Percentiles rank a stretch among this genome's conserved stretches.
Conservation (phyloP, 306 rosid genomes). For the Malus sylvestris region DNA sequence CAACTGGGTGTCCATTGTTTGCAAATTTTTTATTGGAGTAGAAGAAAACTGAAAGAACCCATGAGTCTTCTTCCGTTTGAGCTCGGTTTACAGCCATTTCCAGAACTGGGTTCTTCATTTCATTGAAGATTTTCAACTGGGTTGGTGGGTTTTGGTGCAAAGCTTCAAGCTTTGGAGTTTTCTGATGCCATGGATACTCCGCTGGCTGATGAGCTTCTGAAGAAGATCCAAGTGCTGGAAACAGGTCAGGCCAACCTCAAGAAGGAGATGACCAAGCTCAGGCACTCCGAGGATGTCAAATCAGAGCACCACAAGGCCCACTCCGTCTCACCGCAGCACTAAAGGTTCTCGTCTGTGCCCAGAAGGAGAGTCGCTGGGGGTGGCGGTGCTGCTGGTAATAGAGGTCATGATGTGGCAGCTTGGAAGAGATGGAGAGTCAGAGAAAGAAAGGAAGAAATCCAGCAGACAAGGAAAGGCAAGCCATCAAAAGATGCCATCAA, state of each 20-base stretch:
- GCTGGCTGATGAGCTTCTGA: slow-evolving; percentile 61
- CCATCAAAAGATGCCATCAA: too few species aligned
- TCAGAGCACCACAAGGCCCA: slow-evolving; percentile 68
- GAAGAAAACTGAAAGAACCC: neutral
- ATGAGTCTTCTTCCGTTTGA: slow-evolving; percentile 9
- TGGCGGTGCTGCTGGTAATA: slow-evolving; percentile 1
- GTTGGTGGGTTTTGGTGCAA: neutral
- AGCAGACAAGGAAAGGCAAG: too few species aligned
- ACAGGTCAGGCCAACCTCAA: slow-evolving; percentile 78
- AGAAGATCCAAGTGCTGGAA: slow-evolving; percentile 83
- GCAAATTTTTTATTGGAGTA: neutral
- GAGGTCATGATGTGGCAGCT: slow-evolving; percentile 10
- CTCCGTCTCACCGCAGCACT: slow-evolving; percentile 88
- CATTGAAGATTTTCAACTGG: slow-evolving; percentile 11
- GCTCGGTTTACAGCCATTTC: slow-evolving; percentile 3
- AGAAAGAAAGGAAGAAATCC: too few species aligned
- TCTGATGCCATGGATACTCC: slow-evolving; percentile 46
- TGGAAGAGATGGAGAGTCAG: slow-evolving; percentile 27
- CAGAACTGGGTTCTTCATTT: neutral
- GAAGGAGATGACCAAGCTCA: slow-evolving; percentile 76
- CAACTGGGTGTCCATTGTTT: slow-evolving; percentile 4
- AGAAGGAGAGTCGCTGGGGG: slow-evolving; percentile 25
- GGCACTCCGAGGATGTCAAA: slow-evolving; percentile 25
- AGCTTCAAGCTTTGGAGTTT: neutral
- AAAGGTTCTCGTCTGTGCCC: slow-evolving; percentile 35